These are phyloP conservation scores for Rhizopus microsporus DNA, from an alignment of 371 early-diverging fungal species.

Conservation along the genomic window DNA sequence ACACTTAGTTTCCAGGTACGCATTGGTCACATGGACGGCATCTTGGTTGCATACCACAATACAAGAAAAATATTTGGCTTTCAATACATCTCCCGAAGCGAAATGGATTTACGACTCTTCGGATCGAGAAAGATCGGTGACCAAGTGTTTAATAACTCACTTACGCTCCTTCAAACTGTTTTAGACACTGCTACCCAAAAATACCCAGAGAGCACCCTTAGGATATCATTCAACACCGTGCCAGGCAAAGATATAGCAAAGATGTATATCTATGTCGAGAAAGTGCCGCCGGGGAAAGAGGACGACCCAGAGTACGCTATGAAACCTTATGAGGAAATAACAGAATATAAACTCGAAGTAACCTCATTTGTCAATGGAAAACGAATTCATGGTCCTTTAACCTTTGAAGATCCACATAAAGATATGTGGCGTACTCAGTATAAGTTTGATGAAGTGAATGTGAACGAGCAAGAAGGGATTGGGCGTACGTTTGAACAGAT, in stretches of 20 bases:
- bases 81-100: conserved; percentile 85
- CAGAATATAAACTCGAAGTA: conserved; percentile 23
- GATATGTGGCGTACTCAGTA: conserved; percentile 32
- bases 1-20: conserved; percentile 80
- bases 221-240: conserved; percentile 45
- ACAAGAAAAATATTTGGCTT: conserved; percentile 92
- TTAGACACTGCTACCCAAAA: conserved; percentile 64
- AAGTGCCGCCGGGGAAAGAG: conserved; percentile 16
- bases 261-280: conserved; percentile 49
- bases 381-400: conserved; percentile 15
- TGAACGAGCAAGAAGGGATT: not conserved
- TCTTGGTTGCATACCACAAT: conserved; percentile 94
- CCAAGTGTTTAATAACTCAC: conserved; percentile 64
- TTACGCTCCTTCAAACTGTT: conserved; percentile 64
- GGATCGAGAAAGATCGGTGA: conserved; percentile 76
- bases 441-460: conserved; percentile 1
- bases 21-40: conserved; percentile 96
- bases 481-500: conserved; percentile 14
- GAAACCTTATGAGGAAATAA: conserved; percentile 23
- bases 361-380: conserved; percentile 29
- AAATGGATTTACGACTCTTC: conserved; percentile 87
- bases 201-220: conserved; percentile 57
- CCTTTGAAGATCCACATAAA: conserved; percentile 4
- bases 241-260: conserved; percentile 18
- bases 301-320: not conserved